Evolutionary conservation across 2,329 filamentous ascomycete genomes (phyloP), one percentile per base, ranked within the genome.

Genomic region (Penicillium freii): DNA sequence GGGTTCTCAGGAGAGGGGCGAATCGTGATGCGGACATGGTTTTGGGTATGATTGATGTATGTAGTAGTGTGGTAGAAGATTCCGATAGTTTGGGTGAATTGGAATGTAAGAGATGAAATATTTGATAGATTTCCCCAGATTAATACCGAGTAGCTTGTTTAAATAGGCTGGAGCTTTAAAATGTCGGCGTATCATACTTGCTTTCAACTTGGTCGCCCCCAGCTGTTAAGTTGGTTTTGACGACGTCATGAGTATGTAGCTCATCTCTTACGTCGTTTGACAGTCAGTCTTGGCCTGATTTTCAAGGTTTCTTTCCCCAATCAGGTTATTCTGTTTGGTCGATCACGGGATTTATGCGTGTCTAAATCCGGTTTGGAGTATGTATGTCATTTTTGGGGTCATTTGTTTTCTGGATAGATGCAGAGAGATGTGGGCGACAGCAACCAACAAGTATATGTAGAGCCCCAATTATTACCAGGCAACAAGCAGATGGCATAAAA

Each of bases 21-120:
- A 73, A 51, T 58, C 72, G 73, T 44, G 65, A 62, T 62, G 76
- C 62, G 60, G 61, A 62, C 65, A 66, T 67, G 57, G 21, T 46
- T 62, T 48, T 51, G 42, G 15, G 33, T 10, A 13, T 48, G 54
- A 25, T 34, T 31, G 29, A 23, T 23, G 10, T 17, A 21, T 23
- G 38, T 31, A 21, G 27, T 27, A n/a, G 25, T 44, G 31, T 44
- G 23, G 21, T 54, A 34, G 19, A 45, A 27, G 5, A n/a, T 46
- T 45, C 29, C 29, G 15, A 55, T 45, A 13, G 11, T 4, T 23
- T 25, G 38, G 42, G 8, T 1, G 23, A 34, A 25, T 38, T 42
- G 21, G 25, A 40, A 29, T 51, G 7, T 31, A 13, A 40, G 45
- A 23, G 38, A 38, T 47, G n/a, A 47, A n/a, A 47, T 38, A 7